Percentiles rank a stretch among this genome's conserved stretches.
These are phyloP conservation scores for Viola pubescens DNA, from an alignment of 441 rosid genomes.

Conservation along the genomic window DNA sequence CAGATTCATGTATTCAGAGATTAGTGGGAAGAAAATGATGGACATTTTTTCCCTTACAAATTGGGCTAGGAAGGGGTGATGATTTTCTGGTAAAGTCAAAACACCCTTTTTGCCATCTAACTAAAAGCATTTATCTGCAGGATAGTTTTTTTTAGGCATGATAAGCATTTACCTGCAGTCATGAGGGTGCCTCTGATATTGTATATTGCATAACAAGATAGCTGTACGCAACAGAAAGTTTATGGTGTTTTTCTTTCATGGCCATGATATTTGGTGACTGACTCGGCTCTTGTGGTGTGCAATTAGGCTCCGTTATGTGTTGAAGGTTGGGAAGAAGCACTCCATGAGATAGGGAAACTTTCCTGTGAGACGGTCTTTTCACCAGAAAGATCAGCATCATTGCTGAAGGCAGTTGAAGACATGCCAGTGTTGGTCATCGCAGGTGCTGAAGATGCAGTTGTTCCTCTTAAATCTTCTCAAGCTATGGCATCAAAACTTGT, in stretches of 20 bases:
- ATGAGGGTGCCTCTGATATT: no score
- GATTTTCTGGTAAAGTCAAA: not conserved
- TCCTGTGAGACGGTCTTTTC: conserved; percentile 75
- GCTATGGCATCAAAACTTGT: conserved; percentile 78
- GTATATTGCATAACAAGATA: not conserved
- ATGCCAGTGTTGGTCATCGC: conserved; percentile 71
- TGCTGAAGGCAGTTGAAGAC: conserved; percentile 62
- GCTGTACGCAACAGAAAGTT: not conserved
- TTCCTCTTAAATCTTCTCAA: conserved; percentile 76
- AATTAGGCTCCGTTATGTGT: conserved; percentile 71
- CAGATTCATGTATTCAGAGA: not conserved
- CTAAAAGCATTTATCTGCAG: no score
- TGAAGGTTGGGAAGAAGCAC: conserved; percentile 98
- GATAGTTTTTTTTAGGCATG: no score
- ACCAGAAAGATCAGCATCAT: conserved; percentile 40
- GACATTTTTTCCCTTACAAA: not conserved
- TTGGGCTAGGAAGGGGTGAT: not conserved
- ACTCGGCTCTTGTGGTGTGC: not conserved
- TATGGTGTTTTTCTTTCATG: conserved; percentile 7
- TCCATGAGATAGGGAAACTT: conserved; percentile 83
- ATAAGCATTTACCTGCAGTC: no score
- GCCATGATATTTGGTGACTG: not conserved
- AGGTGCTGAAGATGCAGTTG: conserved; percentile 89
- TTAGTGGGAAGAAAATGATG: not conserved
- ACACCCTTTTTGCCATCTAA: no score